These are phyloP conservation scores for Silene coronaria DNA, from an alignment of 179 eudicot species.

Conservation along the genomic window DNA sequence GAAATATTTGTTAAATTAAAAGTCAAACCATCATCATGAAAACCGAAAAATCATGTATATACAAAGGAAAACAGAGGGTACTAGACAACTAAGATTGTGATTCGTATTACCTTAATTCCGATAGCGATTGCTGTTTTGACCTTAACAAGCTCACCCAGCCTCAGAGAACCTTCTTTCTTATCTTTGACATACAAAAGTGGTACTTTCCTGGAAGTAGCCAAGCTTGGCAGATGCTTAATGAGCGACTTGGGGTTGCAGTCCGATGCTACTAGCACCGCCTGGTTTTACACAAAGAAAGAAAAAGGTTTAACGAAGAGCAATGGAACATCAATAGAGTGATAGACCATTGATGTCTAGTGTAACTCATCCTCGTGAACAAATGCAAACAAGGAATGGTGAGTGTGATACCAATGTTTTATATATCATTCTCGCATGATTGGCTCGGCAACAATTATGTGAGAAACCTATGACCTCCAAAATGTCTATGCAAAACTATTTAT, in stretches of 20 bases:
- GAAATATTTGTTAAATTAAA: no score
- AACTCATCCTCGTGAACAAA: background rate
- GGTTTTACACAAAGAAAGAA: constrained; percentile 1
- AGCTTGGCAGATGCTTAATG: constrained; percentile 62
- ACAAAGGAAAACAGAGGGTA: no score
- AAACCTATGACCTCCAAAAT: no score
- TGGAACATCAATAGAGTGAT: background rate
- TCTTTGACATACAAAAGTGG: constrained; percentile 62
- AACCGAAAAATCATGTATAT: no score
- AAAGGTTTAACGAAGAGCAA: constrained; percentile 4
- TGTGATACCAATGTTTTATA: no score
- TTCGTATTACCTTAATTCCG: constrained; percentile 58
- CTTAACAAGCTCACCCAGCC: constrained; percentile 65
- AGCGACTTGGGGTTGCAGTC: constrained; percentile 78
- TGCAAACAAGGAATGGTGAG: no score
- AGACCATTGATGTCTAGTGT: background rate
- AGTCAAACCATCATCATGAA: no score
- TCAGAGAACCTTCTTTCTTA: constrained; percentile 59
- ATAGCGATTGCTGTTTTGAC: constrained; percentile 71
- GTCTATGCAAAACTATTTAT: no score
- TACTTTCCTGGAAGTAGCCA: constrained; percentile 65
- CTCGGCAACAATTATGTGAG: no score
- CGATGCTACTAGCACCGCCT: constrained; percentile 75
- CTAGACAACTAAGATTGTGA: background rate
- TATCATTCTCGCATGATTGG: no score